Conservation (phyloP, 2,329 filamentous ascomycete genomes). For the Talaromyces amestolkiae region DNA sequence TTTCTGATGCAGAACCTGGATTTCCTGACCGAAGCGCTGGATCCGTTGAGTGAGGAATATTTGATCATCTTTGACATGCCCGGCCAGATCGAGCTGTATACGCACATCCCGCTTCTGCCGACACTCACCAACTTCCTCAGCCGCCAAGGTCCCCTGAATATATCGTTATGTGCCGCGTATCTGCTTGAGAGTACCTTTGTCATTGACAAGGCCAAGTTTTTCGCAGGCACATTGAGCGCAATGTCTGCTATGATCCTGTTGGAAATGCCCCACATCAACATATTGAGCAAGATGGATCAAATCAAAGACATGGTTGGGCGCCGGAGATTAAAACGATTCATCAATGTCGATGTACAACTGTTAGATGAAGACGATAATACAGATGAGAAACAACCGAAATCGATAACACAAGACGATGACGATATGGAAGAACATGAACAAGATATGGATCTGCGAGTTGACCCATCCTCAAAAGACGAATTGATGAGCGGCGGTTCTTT, state of each 20-base stretch:
- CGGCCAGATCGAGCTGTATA: slow-evolving; percentile 97
- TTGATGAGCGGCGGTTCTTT: slow-evolving; percentile 82
- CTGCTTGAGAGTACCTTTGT: slow-evolving; percentile 95
- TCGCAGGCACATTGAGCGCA: slow-evolving; percentile 88
- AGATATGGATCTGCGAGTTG: slow-evolving; percentile 52
- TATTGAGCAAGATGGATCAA: slow-evolving; percentile 96
- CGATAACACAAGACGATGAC: slow-evolving; percentile 43
- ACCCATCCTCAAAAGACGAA: slow-evolving; percentile 64
- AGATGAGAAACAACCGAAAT: slow-evolving; percentile 24
- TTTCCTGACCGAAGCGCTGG: slow-evolving; percentile 81
- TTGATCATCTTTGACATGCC: slow-evolving; percentile 98
- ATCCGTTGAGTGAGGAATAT: slow-evolving; percentile 87
- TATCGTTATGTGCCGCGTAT: slow-evolving; percentile 90
- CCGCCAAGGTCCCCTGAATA: slow-evolving; percentile 74
- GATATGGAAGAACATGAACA: slow-evolving; percentile 31
- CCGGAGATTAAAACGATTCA: slow-evolving; percentile 83
- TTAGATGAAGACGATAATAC: slow-evolving; percentile 62
- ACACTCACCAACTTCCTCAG: slow-evolving; percentile 78
- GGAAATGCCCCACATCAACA: slow-evolving; percentile 93
- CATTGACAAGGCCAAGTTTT: slow-evolving; percentile 94
- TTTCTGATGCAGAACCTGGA: slow-evolving; percentile 93
- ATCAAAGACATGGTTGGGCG: slow-evolving; percentile 85
- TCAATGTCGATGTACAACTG: slow-evolving; percentile 79
- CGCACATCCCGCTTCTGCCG: slow-evolving; percentile 89
- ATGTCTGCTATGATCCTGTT: slow-evolving; percentile 99